Conservation (phyloP, 495 filamentous ascomycete species). For the Penicillium roqueforti region DNA sequence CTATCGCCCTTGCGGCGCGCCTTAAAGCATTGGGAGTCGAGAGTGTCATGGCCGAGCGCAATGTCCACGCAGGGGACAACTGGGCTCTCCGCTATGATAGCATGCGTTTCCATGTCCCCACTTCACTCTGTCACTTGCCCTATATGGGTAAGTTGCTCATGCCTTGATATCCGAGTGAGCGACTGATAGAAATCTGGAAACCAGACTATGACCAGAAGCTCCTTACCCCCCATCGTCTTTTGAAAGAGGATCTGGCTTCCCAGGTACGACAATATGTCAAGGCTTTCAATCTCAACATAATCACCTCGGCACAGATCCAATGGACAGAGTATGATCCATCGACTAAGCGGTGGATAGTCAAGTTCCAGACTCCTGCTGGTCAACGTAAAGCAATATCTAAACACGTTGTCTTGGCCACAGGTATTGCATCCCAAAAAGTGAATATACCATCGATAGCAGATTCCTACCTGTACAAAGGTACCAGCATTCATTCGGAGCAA, state of each 20-base stretch:
- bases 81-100: no score
- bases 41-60: no score
- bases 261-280: slow-evolving; percentile 32
- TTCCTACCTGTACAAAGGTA: slow-evolving; percentile 28
- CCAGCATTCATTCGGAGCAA: slow-evolving; percentile 31
- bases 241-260: slow-evolving; percentile 31
- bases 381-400: slow-evolving; percentile 12
- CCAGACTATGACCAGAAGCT: slow-evolving; percentile 19
- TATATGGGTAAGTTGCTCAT: no score
- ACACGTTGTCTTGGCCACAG: slow-evolving; percentile 32
- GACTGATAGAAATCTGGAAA: neutral
- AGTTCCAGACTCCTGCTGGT: slow-evolving; percentile 16
- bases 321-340: slow-evolving; percentile 22
- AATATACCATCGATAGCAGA: slow-evolving; percentile 25
- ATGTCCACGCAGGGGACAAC: no score
- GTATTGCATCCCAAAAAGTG: slow-evolving; percentile 28
- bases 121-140: no score
- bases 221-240: slow-evolving; percentile 30
- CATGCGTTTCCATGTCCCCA: no score
- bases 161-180: no score
- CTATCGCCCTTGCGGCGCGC: no score
- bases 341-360: slow-evolving; percentile 27
- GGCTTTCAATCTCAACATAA: slow-evolving; percentile 34
- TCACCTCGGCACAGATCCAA: slow-evolving; percentile 26
- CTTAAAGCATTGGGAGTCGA: no score